Conservation (phyloP, 192 early-diverging fungal genomes). For the Coemansia sp. region DNA sequence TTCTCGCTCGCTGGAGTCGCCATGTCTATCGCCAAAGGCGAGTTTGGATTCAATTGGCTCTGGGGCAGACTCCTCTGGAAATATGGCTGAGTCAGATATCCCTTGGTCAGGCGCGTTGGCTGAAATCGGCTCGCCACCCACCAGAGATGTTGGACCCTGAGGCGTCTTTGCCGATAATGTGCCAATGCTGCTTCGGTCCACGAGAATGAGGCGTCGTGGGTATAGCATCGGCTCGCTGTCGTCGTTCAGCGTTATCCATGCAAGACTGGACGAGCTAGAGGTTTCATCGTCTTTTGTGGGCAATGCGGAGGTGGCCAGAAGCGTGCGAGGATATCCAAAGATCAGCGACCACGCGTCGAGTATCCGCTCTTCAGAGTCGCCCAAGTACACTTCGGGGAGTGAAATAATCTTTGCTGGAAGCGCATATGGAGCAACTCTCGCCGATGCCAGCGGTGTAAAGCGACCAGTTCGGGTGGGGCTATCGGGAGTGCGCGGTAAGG, state of each 20-base stretch:
- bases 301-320: background rate
- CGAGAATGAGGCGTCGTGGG: slow-evolving; percentile 26
- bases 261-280: slow-evolving; percentile 9
- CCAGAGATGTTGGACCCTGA: background rate
- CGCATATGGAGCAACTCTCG: slow-evolving; percentile 35
- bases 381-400: slow-evolving; percentile 12
- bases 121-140: background rate
- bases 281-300: background rate
- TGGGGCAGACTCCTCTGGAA: background rate
- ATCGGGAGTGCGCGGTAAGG: background rate
- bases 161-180: background rate
- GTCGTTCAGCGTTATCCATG: slow-evolving; percentile 26
- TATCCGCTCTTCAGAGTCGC: slow-evolving; percentile 17
- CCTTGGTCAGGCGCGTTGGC: background rate
- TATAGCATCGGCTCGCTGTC: slow-evolving; percentile 39
- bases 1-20: slow-evolving; percentile 11
- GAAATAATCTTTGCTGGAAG: slow-evolving; percentile 22
- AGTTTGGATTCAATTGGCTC: background rate
- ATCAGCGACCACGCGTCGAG: slow-evolving; percentile 31
- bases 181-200: background rate
- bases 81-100: background rate
- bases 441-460: background rate
- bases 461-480: background rate
- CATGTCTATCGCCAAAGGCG: background rate
- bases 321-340: slow-evolving; percentile 29